Evolutionary conservation across 2,329 filamentous ascomycete genomes (phyloP).

Genomic region (Allantophomopsis cytisporea): DNA sequence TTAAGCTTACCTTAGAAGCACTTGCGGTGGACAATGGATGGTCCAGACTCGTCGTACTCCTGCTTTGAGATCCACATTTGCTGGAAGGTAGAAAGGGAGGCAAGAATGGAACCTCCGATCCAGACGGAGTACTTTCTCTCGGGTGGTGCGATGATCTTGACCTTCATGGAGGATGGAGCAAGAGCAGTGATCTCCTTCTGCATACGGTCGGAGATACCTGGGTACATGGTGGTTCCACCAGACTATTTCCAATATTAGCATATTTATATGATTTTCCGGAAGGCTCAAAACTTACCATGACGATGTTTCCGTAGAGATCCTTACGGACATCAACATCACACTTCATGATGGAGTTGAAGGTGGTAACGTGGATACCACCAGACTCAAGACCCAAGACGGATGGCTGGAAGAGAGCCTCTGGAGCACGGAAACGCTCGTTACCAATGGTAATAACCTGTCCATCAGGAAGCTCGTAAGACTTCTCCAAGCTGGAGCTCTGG

Average conservation of each 20-base stretch:
- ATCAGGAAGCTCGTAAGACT: conserved; percentile 99
- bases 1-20: conserved; percentile 80
- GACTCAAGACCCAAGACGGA: conserved; percentile 95
- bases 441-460: conserved; percentile 99
- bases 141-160: conserved; percentile 99
- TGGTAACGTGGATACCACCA: conserved; percentile 98
- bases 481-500: conserved; percentile 97
- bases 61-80: conserved; percentile 99
- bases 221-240: conserved; percentile 99
- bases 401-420: conserved; percentile 99
- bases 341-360: conserved; percentile 99
- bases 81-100: conserved; percentile 99
- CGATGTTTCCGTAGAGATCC: conserved; percentile 99
- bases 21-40: conserved; percentile 99
- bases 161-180: conserved; percentile 99
- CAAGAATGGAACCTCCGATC: conserved; percentile 99
- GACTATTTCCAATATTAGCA: conserved; percentile 43
- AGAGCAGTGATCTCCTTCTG: conserved; percentile 99
- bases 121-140: conserved; percentile 99
- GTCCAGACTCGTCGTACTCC: conserved; percentile 99
- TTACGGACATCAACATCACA: conserved; percentile 99
- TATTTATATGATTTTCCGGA: background rate
- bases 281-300: conserved; percentile 66
- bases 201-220: conserved; percentile 99
- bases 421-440: conserved; percentile 99